phyloP scores from a whole-genome alignment of 768 basidiomycete genomes.

The Clitopilus passeckerianus region DNA sequence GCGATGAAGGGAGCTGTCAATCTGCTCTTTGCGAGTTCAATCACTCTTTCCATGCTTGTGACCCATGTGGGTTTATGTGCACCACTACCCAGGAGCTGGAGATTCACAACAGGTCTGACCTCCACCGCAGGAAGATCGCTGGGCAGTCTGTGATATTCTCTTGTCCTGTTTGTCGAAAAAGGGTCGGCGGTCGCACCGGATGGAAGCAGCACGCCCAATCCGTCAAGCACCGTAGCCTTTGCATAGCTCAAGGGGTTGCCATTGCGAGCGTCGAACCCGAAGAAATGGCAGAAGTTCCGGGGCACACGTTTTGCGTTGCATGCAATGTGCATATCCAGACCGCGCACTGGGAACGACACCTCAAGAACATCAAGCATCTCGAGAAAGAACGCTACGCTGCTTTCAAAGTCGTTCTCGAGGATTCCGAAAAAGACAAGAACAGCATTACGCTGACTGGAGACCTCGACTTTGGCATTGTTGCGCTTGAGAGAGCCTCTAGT shows the following conservation, averaged over 20 bases:
- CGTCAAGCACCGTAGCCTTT: conserved; percentile 2
- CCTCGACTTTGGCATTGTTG: conserved; percentile 49
- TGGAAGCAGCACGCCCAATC: conserved; percentile 7
- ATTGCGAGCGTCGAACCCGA: conserved; percentile 22
- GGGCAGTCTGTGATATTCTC: conserved; percentile 4
- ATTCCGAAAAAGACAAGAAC: conserved; percentile 51
- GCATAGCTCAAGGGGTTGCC: not conserved
- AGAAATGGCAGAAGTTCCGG: conserved; percentile 9
- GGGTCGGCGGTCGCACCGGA: not conserved
- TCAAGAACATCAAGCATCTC: conserved; percentile 21
- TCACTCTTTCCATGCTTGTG: conserved; percentile 14
- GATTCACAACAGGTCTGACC: conserved; percentile 6
- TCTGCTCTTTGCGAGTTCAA: conserved; percentile 5
- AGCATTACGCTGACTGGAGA: conserved; percentile 38
- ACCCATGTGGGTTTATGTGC: conserved; percentile 16
- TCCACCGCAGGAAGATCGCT: conserved; percentile 11
- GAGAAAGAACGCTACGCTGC: conserved; percentile 30
- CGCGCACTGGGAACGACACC: conserved; percentile 29
- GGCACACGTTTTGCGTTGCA: conserved; percentile 19
- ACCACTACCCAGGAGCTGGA: conserved; percentile 8
- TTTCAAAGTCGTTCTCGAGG: conserved; percentile 40
- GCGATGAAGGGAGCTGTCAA: conserved; percentile 12
- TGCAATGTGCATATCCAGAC: conserved; percentile 20
- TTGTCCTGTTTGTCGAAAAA: conserved; percentile 8
- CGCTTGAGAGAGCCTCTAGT: conserved; percentile 21